Evolutionary conservation across 148 eudicot species (phyloP), one percentile per base, ranked within the genome.

Genomic region (Chenopodium album): DNA sequence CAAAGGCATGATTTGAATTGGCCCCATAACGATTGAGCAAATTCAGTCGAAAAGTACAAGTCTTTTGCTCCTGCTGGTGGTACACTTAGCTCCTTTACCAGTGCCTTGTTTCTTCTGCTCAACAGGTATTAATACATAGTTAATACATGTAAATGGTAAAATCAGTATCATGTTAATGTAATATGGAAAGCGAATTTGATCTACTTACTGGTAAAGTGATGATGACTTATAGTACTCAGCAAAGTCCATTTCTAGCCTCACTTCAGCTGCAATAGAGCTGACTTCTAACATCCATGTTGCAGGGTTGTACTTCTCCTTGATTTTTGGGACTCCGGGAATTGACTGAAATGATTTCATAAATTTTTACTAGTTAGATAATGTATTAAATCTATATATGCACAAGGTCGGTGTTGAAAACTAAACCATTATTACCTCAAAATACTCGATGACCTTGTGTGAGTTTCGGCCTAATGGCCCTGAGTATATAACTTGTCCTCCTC

Each of bases 271-370:
- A 59, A 86, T 84, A 26, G 97, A 92, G 84, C 94, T 92, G 46
- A 88, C 94, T 89, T 92, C 97, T 7, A 92, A 80, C 97, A 92
- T 92, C 97, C 97, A 92, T 28, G 97, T 87, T 20, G 97, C 97
- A 3, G 97, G 97, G 88, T 92, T 92, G 84, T 88, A 87, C 80
- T 90, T 84, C 19, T 90, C 94, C 66, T 82, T 85, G 48, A 92
- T 91, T 75, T 87, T 88, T 4, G 88, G 90, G 23, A 92, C 90
- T 71, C 94, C 94, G 0, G 88, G 90, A 81, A 92, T 84, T 34
- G 82, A 85, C 97, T 92, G 16, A 14, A 78, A 46, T 75, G 29
- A 32, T 56, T 3, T 14, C n/a, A 70, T n/a, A 9, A 52, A 44
- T 28, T 16, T 28, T 46, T 28, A 28, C 20, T 1, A 34, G 63